These are phyloP conservation scores for Spathaspora arborariae DNA, from an alignment of 805 yeast genomes.

Conservation along the genomic window DNA sequence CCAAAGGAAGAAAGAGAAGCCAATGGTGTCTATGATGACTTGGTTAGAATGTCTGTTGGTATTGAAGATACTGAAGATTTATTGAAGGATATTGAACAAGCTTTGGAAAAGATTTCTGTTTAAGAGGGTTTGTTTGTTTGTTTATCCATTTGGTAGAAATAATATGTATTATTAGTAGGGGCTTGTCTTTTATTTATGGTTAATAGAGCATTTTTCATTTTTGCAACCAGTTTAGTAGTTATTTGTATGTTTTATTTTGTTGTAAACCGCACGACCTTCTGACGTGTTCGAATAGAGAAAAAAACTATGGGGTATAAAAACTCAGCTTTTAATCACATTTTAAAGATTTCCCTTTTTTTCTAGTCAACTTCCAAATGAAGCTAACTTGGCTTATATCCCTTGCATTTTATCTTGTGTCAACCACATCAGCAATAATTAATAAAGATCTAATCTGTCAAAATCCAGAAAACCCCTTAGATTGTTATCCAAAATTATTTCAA, in stretches of 20 bases:
- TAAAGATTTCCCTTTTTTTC: not conserved
- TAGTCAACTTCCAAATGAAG: not conserved
- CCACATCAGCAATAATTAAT: not conserved
- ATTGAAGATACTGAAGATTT: conserved; percentile 80
- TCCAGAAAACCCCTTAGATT: conserved; percentile 38
- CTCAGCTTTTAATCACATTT: not conserved
- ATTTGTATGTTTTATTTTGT: not conserved
- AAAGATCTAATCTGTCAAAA: conserved; percentile 5
- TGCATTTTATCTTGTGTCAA: not conserved
- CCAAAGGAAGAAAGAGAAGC: conserved; percentile 74
- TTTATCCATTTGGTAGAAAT: not conserved
- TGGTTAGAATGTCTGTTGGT: conserved; percentile 81
- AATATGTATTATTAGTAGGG: not conserved
- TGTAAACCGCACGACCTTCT: not conserved
- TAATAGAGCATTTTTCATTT: not conserved
- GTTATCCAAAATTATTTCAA: conserved; percentile 46
- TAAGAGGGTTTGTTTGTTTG: not conserved
- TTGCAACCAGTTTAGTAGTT: not conserved
- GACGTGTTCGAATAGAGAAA: not conserved
- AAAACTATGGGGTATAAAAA: not conserved
- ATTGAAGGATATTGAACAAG: conserved; percentile 66
- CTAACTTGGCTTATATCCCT: not conserved
- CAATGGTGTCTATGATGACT: conserved; percentile 76
- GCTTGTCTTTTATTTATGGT: not conserved
- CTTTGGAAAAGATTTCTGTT: conserved; percentile 35